phyloP scores from a whole-genome alignment of 257 asterid genomes.

The Solanum sparsipilum region DNA sequence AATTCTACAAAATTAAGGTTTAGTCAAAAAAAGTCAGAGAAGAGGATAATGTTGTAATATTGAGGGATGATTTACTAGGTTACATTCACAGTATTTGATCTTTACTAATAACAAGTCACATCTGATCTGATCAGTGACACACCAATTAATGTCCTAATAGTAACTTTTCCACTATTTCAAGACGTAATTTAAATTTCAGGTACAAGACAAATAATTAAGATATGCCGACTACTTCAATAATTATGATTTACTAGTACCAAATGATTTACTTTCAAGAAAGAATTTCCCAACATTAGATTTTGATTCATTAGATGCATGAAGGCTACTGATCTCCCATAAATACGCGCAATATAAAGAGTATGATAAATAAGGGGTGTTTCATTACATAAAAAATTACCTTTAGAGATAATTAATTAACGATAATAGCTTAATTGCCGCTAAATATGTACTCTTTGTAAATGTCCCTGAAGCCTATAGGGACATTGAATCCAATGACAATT shows the following conservation, averaged over 20 bases:
- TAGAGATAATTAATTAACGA: background rate
- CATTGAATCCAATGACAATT: background rate
- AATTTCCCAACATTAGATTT: background rate
- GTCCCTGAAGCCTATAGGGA: background rate
- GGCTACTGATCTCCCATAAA: background rate
- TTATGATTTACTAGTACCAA: background rate
- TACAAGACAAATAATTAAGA: background rate
- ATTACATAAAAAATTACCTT: too few relatives aligned
- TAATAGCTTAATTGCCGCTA: too few relatives aligned
- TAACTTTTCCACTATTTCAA: background rate
- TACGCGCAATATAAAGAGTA: background rate
- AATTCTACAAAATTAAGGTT: background rate
- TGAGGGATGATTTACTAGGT: background rate
- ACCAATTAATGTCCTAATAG: background rate
- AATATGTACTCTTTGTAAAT: background rate
- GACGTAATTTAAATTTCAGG: background rate
- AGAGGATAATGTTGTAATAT: background rate
- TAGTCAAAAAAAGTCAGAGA: background rate
- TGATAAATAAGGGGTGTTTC: background rate
- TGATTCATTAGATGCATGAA: background rate
- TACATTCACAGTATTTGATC: background rate
- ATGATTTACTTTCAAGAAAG: background rate
- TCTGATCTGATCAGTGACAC: background rate
- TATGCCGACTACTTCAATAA: background rate
- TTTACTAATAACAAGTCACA: background rate